These are phyloP conservation scores for Plasmodium ovale DNA, from an alignment of 169 alveolate species.

Conservation along the genomic window DNA sequence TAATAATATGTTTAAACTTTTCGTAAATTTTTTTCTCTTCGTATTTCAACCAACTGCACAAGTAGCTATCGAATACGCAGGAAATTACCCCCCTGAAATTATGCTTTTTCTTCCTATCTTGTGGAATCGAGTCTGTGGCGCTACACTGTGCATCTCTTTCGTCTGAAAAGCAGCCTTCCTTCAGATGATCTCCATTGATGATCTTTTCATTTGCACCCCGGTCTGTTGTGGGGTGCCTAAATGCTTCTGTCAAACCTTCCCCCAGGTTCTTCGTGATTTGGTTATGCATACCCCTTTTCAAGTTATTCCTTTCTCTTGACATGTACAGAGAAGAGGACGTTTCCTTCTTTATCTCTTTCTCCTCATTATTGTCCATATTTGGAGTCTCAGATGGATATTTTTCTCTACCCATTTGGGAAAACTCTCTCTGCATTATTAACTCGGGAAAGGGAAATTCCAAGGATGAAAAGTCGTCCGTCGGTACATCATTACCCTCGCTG, in stretches of 20 bases:
- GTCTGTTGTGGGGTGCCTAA: neutral
- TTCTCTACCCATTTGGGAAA: neutral
- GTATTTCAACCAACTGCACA: conserved; percentile 67
- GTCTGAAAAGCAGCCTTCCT: neutral
- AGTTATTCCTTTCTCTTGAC: neutral
- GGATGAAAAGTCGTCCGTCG: conserved; percentile 5
- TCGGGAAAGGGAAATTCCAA: conserved; percentile 69
- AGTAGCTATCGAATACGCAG: conserved; percentile 58
- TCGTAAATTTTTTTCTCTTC: conserved; percentile 63
- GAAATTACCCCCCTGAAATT: conserved; percentile 60
- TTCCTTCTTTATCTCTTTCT: neutral
- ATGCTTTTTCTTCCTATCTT: neutral
- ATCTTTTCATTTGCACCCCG: neutral
- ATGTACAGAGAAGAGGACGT: neutral
- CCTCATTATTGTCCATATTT: no score
- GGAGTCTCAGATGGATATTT: neutral
- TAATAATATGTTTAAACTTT: conserved; percentile 60
- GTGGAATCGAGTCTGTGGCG: neutral
- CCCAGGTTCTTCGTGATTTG: neutral
- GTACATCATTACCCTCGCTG: neutral
- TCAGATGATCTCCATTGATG: neutral
- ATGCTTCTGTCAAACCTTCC: no score
- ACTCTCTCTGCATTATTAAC: neutral
- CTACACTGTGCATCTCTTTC: neutral
- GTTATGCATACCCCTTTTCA: neutral